A percentile compares a stretch with the other conserved stretches of the same genome.
These are phyloP conservation scores for Eragrostis tef DNA, from an alignment of 202 grass and related monocot genomes.

Conservation along the genomic window DNA sequence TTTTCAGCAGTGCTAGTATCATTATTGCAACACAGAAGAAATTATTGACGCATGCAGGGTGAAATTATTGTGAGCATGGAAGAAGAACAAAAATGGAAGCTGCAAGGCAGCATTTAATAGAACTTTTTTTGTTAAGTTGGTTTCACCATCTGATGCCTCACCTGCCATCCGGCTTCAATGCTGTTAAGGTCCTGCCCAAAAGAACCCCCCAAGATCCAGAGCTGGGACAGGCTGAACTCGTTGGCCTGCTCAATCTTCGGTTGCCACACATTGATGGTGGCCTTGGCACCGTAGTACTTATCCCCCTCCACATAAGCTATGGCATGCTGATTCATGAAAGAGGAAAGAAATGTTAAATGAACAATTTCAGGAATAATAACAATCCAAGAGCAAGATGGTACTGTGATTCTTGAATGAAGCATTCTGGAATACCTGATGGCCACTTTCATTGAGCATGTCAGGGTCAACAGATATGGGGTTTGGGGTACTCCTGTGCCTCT, in stretches of 20 bases:
- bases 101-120: constrained; percentile 49
- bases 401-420: constrained; percentile 12
- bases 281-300: constrained; percentile 85
- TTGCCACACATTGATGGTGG: constrained; percentile 93
- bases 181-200: constrained; percentile 91
- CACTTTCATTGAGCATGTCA: constrained; percentile 71
- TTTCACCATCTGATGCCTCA: constrained; percentile 41
- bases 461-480: constrained; percentile 66
- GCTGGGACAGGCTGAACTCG: constrained; percentile 92
- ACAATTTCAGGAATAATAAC: background rate
- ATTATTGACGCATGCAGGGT: constrained; percentile 49
- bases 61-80: constrained; percentile 46
- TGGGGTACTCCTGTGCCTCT: constrained; percentile 53
- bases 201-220: constrained; percentile 87
- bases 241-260: constrained; percentile 79
- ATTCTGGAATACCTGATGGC: constrained; percentile 63
- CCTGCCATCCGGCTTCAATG: constrained; percentile 98
- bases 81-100: constrained; percentile 53
- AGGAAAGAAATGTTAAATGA: constrained; percentile 16
- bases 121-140: constrained; percentile 48
- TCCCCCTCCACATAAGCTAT: constrained; percentile 90
- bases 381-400: constrained; percentile 8
- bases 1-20: constrained; percentile 37
- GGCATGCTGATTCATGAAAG: constrained; percentile 62
- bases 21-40: constrained; percentile 54